Conservation (phyloP, 1,284 basidiomycete species). For the Pseudozyma sp. region DNA sequence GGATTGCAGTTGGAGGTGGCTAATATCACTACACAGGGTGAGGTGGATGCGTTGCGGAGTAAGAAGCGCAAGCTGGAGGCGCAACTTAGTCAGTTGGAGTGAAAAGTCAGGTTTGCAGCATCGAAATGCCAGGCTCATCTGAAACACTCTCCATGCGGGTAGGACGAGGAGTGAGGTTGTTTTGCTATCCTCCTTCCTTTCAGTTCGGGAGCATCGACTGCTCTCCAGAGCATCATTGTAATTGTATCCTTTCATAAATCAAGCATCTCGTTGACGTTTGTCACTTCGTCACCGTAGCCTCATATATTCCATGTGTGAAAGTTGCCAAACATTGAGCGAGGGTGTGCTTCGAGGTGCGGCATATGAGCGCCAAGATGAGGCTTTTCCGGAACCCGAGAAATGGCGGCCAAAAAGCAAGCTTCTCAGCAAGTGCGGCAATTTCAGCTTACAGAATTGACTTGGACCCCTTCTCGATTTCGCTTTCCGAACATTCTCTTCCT, state of each 20-base stretch:
- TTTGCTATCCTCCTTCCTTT: no score
- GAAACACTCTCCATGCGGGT: no score
- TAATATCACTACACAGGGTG: constrained; percentile 83
- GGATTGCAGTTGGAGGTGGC: constrained; percentile 91
- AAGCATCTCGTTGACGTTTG: neutral
- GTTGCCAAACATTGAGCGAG: neutral
- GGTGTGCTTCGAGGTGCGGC: neutral
- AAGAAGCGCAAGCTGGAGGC: constrained; percentile 34
- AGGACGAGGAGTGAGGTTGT: no score
- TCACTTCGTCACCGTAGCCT: no score
- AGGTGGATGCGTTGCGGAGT: constrained; percentile 71
- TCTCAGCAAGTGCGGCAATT: neutral
- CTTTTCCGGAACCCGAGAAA: constrained; percentile 36
- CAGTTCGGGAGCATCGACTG: no score
- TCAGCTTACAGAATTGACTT: neutral
- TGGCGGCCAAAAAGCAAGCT: neutral
- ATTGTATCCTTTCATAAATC: constrained; percentile 15
- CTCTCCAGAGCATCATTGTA: constrained; percentile 17
- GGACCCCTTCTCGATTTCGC: neutral
- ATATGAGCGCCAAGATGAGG: neutral
- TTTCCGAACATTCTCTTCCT: neutral
- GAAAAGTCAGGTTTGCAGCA: neutral
- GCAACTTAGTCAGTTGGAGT: constrained; percentile 25
- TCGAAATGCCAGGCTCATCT: no score
- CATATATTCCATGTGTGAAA: no score